A percentile compares a stretch with the other conserved stretches of the same genome.
These are phyloP conservation scores for Myxozyma kluyveri DNA, from an alignment of 805 yeast species.

Conservation along the genomic window DNA sequence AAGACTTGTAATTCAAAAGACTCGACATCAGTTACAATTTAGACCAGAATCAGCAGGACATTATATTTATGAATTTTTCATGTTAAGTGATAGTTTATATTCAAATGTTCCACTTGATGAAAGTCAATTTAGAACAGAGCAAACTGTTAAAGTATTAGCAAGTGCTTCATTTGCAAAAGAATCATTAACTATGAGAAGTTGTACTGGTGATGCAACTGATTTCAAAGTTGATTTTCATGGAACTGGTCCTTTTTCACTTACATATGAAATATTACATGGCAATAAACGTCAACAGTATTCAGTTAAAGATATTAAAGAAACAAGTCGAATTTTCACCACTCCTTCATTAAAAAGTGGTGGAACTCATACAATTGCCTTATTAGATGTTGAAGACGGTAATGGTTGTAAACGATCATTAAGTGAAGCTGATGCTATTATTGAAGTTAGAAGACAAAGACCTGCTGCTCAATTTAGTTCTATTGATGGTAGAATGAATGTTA, in stretches of 20 bases:
- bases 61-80: slow-evolving; percentile 68
- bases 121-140: slow-evolving; percentile 33
- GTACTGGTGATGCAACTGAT: slow-evolving; percentile 47
- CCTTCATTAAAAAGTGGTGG: slow-evolving; percentile 67
- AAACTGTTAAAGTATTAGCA: slow-evolving; percentile 41
- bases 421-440: slow-evolving; percentile 60
- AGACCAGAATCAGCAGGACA: slow-evolving; percentile 79
- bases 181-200: slow-evolving; percentile 38
- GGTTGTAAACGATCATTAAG: slow-evolving; percentile 73
- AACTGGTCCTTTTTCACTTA: slow-evolving; percentile 69
- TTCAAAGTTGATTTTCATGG: slow-evolving; percentile 70
- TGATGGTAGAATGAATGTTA: slow-evolving; percentile 38
- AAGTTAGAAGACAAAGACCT: slow-evolving; percentile 71
- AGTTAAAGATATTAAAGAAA: slow-evolving; percentile 43
- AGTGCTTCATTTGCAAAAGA: slow-evolving; percentile 39
- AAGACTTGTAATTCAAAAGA: slow-evolving; percentile 36
- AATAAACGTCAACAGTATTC: slow-evolving; percentile 47
- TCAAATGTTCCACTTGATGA: slow-evolving; percentile 35
- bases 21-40: slow-evolving; percentile 59
- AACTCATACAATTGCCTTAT: slow-evolving; percentile 60
- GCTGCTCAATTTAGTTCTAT: slow-evolving; percentile 47
- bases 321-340: slow-evolving; percentile 47
- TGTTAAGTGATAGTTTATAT: slow-evolving; percentile 64
- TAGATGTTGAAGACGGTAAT: slow-evolving; percentile 68
- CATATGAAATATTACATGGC: slow-evolving; percentile 64